Evolutionary conservation across 352 stramenopile genomes (phyloP), one percentile per base, ranked within the genome.

Genomic region (Globisporangium yorkense): DNA sequence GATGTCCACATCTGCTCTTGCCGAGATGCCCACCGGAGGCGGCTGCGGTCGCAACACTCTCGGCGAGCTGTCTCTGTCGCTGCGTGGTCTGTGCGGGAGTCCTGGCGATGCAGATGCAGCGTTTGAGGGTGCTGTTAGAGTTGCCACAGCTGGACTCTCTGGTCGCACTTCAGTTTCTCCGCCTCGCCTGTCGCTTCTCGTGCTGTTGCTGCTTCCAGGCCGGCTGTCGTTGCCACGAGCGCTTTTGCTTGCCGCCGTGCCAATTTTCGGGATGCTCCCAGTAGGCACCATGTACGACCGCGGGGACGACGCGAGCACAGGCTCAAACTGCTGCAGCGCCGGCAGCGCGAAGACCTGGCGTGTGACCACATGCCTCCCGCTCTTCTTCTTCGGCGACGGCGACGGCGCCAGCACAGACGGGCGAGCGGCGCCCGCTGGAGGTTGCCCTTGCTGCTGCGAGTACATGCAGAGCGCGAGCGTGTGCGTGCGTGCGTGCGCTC

Each of bases 291-390:
- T 67, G 50, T 77, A 72, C 15, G 61, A 64, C 44, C 66, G 68
- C 12, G 69, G 65, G 4, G 74, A 73, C 39, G 65, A 67, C 48
- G 59, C 51, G 46, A 83, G 57, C 50, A 92, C 77, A 1, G 83
- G 75, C 55, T 86, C 73, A 41, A 87, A 88, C 54, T 84, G 73
- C 35, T 88, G 71, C 49, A 91, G 70, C 58, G 70, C 69, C 2
- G 80, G 77, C 50, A 91, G 59, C 33, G 74, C 61, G 40, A 89
- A 84, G 8, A 74, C 63, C 41, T 84, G 71, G 7, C 65, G 72
- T 9, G 64, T 60, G 13, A 65, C 63, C 33, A 65, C 70, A 51
- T 75, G 57, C 5, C 65, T 67, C 20, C 59, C 33, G 13, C 35
- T 43, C 54, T 79, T 83, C 47, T 76, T 74, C 56, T 67, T 75